These are phyloP conservation scores for Starmerella cellae DNA, from an alignment of 805 yeast species.

Conservation along the genomic window DNA sequence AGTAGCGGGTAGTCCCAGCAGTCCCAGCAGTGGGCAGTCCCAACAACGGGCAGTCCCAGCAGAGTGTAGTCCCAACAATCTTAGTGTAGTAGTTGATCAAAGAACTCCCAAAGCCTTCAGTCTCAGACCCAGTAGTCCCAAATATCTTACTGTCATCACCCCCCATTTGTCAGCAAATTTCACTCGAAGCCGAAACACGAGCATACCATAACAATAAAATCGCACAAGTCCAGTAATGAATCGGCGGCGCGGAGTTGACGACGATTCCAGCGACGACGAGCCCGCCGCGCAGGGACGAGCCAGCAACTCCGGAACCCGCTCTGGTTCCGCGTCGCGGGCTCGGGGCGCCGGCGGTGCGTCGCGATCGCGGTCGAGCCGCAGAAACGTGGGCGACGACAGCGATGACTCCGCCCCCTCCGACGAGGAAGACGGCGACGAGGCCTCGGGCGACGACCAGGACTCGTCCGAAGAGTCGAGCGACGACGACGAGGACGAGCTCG, in stretches of 20 bases:
- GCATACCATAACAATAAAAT: too few species aligned
- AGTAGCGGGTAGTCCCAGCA: too few species aligned
- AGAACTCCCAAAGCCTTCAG: too few species aligned
- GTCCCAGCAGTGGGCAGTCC: too few species aligned
- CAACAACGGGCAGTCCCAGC: too few species aligned
- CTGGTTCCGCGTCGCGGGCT: neutral
- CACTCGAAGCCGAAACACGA: too few species aligned
- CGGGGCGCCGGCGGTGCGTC: neutral
- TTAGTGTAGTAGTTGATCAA: too few species aligned
- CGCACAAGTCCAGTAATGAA: too few species aligned
- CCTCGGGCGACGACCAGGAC: conserved; percentile 69
- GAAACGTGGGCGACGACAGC: conserved; percentile 22
- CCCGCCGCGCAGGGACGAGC: neutral
- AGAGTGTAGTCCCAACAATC: too few species aligned
- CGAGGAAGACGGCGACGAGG: conserved; percentile 30
- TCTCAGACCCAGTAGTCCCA: too few species aligned
- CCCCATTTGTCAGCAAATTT: too few species aligned
- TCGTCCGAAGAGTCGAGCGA: conserved; percentile 46
- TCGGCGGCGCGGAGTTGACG: conserved; percentile 19
- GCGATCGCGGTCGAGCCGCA: neutral
- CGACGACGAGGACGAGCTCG: conserved; percentile 81
- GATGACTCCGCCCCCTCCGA: conserved; percentile 32
- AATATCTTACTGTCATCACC: too few species aligned
- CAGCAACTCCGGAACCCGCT: neutral
- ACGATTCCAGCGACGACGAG: conserved; percentile 22